phyloP scores from a whole-genome alignment of 2,329 filamentous ascomycete genomes.

The Apiospora kogelbergensis region DNA sequence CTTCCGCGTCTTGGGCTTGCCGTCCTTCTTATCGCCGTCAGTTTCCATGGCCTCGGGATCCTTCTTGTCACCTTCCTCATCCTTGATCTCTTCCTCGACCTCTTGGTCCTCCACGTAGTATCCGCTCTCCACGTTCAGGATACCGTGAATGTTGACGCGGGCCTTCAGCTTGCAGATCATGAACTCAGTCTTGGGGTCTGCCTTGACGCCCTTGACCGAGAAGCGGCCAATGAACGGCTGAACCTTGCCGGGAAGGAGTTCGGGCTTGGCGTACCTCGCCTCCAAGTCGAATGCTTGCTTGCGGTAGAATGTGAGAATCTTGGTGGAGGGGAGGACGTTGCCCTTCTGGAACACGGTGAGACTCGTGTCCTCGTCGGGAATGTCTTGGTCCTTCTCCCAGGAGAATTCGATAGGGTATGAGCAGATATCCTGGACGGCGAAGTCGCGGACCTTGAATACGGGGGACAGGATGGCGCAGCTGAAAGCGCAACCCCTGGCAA shows the following conservation, averaged over 20 bases:
- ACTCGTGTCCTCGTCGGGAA: constrained; percentile 96
- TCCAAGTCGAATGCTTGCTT: constrained; percentile 97
- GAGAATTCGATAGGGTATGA: constrained; percentile 98
- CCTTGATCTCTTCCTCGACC: constrained; percentile 88
- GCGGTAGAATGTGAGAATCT: constrained; percentile 98
- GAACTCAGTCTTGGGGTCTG: constrained; percentile 90
- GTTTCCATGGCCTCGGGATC: constrained; percentile 86
- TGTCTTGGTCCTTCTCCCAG: constrained; percentile 98
- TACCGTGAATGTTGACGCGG: constrained; percentile 91
- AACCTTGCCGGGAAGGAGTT: constrained; percentile 81
- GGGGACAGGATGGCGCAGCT: constrained; percentile 96
- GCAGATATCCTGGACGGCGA: constrained; percentile 95
- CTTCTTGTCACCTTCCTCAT: constrained; percentile 62
- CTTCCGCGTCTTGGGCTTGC: constrained; percentile 79
- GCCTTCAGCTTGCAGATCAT: constrained; percentile 99
- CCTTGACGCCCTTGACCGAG: constrained; percentile 96
- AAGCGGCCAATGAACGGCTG: constrained; percentile 97
- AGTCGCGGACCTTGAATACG: constrained; percentile 97
- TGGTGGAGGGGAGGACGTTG: constrained; percentile 95
- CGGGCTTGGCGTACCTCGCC: constrained; percentile 87
- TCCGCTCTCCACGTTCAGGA: constrained; percentile 93
- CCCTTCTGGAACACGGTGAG: constrained; percentile 97
- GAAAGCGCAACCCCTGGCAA: constrained; percentile 94
- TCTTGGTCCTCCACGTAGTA: constrained; percentile 99
- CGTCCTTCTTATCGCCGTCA: constrained; percentile 62